Evolutionary conservation across 192 early-diverging fungal genomes (phyloP), one percentile per base, ranked within the genome.

Genomic region (Chytriomyces confervae): DNA sequence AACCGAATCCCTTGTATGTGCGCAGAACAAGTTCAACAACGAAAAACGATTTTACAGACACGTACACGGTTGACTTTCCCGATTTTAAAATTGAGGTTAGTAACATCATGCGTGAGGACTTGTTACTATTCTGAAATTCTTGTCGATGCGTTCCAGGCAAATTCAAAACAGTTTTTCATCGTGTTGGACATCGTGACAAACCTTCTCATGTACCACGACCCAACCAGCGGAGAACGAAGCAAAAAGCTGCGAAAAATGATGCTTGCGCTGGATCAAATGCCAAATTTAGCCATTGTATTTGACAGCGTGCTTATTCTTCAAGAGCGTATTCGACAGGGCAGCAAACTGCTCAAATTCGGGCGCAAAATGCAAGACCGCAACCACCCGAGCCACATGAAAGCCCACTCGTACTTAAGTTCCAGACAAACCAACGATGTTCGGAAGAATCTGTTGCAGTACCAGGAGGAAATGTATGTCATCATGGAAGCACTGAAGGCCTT

Each of bases 171-270:
- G 84, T 96, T 92, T 81, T 85, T 86, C 46, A 83, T 90, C 1
- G 82, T 95, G 4, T 87, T 89, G 67, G 89, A 96, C 76, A 89
- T 93, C 16, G 91, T 94, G 24, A 88, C 85, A 0, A 93, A 95
- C 62, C 85, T 97, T 24, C 82, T 97, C 9, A 88, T 95, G 18
- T 97, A 95, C 72, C 90, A 89, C 24, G 95, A 95, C 74, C 94
- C 95, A 6, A 88, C 87, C 0, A 89, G 90, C 64, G 93, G 91
- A 43, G 91, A 92, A 49, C 87, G 93, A 16, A 82, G 86, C 61
- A 91, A 92, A 61, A 84, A 90, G 29, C 79, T 95, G 11, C 88
- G 90, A 50, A 93, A 93, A 49, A 94, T 94, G 71, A 83, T 92
- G 70, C 82, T 96, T 61, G 91, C 93, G 11, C 90, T 93, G 48